phyloP scores from a whole-genome alignment of 2,329 filamentous ascomycete species.

The Exophiala calicioides region DNA sequence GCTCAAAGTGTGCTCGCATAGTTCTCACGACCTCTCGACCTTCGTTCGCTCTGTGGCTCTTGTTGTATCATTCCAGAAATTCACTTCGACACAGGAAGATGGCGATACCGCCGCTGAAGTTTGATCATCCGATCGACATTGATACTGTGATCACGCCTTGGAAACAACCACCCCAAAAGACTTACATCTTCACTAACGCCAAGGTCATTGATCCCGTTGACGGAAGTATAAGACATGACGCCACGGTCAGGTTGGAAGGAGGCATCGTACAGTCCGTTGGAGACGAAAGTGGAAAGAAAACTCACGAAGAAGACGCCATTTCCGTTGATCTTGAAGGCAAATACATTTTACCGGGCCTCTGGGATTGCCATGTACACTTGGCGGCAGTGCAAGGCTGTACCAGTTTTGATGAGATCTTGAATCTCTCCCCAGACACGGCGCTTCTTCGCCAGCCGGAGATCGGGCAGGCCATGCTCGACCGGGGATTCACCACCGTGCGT shows the following conservation, averaged over 20 bases:
- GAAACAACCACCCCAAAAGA: constrained; percentile 29
- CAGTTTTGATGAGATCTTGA: constrained; percentile 41
- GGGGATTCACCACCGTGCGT: constrained; percentile 61
- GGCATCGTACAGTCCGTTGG: constrained; percentile 39
- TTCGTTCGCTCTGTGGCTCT: no score
- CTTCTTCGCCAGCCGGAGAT: constrained; percentile 53
- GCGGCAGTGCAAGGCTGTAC: constrained; percentile 47
- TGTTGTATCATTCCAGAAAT: not conserved
- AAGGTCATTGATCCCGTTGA: constrained; percentile 46
- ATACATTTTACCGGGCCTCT: constrained; percentile 54
- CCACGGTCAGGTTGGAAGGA: constrained; percentile 38
- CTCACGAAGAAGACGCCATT: constrained; percentile 31
- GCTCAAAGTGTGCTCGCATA: not conserved
- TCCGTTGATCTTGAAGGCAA: constrained; percentile 46
- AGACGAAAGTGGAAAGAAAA: constrained; percentile 4
- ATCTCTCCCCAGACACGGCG: constrained; percentile 36
- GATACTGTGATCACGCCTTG: constrained; percentile 29
- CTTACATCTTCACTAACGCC: constrained; percentile 45
- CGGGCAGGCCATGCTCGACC: constrained; percentile 52
- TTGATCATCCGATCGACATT: constrained; percentile 9
- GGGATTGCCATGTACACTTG: constrained; percentile 56
- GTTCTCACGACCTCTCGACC: not conserved
- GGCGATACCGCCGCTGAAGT: constrained; percentile 4
- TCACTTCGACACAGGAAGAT: constrained; percentile 3
- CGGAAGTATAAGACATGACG: constrained; percentile 36